These are phyloP conservation scores for Exutisphaerella laricina DNA, from an alignment of 2,329 filamentous ascomycete genomes.

Conservation along the genomic window DNA sequence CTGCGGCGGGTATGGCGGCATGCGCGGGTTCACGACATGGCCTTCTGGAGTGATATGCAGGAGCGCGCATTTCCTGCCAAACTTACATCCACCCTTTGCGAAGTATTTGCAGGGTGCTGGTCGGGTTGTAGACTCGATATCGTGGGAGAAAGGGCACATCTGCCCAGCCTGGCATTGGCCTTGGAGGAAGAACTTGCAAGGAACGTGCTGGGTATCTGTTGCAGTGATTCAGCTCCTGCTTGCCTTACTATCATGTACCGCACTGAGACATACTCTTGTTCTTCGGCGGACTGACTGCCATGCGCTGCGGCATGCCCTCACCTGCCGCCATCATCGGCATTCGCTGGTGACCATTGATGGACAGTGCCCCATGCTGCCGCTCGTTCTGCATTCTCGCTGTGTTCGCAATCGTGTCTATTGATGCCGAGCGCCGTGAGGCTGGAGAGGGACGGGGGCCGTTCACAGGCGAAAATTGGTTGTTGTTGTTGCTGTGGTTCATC, in stretches of 20 bases:
- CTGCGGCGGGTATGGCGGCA: conserved; percentile 15
- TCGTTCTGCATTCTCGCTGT: conserved; percentile 23
- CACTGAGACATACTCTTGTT: conserved; percentile 40
- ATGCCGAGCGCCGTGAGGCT: conserved; percentile 12
- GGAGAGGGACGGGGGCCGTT: conserved; percentile 8
- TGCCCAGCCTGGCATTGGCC: conserved; percentile 93
- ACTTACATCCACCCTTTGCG: conserved; percentile 99
- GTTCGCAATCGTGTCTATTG: conserved; percentile 18
- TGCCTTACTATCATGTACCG: not conserved
- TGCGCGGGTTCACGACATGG: conserved; percentile 71
- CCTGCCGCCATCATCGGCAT: conserved; percentile 18
- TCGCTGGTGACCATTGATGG: conserved; percentile 24
- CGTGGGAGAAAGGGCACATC: conserved; percentile 94
- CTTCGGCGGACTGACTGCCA: conserved; percentile 45
- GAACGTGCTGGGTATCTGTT: conserved; percentile 89
- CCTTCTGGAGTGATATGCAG: conserved; percentile 94
- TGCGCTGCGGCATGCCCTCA: conserved; percentile 26
- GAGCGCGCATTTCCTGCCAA: conserved; percentile 94
- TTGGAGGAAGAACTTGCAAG: conserved; percentile 98
- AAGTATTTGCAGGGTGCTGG: conserved; percentile 97
- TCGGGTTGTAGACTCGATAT: conserved; percentile 75
- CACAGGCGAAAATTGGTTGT: conserved; percentile 9
- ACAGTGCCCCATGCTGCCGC: conserved; percentile 25
- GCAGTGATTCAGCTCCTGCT: conserved; percentile 1
- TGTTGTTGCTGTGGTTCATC: conserved; percentile 11